phyloP scores from a whole-genome alignment of 108 stramenopile species.

The Conticribra weissflogii region DNA sequence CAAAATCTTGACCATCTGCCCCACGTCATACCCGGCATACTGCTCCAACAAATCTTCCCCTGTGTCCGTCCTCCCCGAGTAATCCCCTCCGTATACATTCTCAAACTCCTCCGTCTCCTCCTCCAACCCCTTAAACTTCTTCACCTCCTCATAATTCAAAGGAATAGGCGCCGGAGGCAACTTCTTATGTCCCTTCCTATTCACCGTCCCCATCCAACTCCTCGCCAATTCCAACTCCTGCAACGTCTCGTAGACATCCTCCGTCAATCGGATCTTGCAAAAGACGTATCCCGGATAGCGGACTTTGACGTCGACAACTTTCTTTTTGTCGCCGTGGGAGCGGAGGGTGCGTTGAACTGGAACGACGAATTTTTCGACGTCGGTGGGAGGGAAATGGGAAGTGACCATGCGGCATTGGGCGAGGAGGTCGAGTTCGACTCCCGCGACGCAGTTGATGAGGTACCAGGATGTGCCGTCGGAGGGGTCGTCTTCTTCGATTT shows the following conservation, averaged over 20 bases:
- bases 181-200: conserved; percentile 75
- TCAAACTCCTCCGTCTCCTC: conserved; percentile 59
- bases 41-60: conserved; percentile 67
- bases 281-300: conserved; percentile 87
- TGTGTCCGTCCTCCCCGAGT: conserved; percentile 39
- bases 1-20: conserved; percentile 83
- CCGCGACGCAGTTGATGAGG: conserved; percentile 84
- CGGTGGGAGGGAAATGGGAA: conserved; percentile 39
- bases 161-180: conserved; percentile 76
- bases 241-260: conserved; percentile 73
- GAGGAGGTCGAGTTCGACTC: conserved; percentile 72
- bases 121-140: conserved; percentile 80
- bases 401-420: conserved; percentile 55
- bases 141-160: conserved; percentile 76
- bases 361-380: conserved; percentile 69
- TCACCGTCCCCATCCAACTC: conserved; percentile 89
- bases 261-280: conserved; percentile 70
- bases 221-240: conserved; percentile 74
- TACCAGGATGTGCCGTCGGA: conserved; percentile 67
- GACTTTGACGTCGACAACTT: conserved; percentile 81
- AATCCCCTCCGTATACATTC: conserved; percentile 54
- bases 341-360: conserved; percentile 62
- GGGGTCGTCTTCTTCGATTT: conserved; percentile 77
- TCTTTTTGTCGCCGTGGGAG: conserved; percentile 80
- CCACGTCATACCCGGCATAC: conserved; percentile 66